Percentiles rank a stretch among this genome's conserved stretches.
Evolutionary conservation across 2,329 filamentous ascomycete genomes (phyloP).

Genomic region (Didymosphaeria variabile): DNA sequence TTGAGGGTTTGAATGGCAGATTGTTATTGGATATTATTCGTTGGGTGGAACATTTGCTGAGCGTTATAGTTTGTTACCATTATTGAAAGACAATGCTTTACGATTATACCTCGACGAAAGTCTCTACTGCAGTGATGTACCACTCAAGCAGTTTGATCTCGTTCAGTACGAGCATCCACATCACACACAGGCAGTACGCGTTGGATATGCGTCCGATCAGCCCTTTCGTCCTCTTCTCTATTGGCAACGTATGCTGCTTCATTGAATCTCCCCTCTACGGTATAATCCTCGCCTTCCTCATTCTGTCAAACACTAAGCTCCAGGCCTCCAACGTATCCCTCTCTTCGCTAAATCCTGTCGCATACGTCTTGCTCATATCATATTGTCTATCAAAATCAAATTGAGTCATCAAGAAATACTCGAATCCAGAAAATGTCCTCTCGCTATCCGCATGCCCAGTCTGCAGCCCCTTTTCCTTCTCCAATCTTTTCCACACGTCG

Average conservation of each 20-base stretch:
- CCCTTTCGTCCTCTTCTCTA: too few relatives aligned
- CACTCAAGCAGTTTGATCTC: not conserved
- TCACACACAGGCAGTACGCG: too few relatives aligned
- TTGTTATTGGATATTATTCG: not conserved
- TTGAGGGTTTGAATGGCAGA: not conserved
- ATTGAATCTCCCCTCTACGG: constrained; percentile 30
- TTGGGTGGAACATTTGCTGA: not conserved
- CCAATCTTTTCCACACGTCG: constrained; percentile 33
- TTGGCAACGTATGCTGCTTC: too few relatives aligned
- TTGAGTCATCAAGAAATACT: constrained; percentile 54
- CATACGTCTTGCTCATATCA: constrained; percentile 56
- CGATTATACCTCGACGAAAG: not conserved
- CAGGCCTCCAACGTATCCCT: constrained; percentile 50
- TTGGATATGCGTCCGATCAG: too few relatives aligned
- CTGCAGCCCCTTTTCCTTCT: constrained; percentile 42
- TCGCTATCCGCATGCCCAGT: constrained; percentile 51
- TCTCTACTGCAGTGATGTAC: not conserved
- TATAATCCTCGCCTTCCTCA: constrained; percentile 55
- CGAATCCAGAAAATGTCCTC: constrained; percentile 50
- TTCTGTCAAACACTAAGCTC: constrained; percentile 55
- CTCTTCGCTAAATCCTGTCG: constrained; percentile 55
- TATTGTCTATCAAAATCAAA: constrained; percentile 58
- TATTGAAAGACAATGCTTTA: not conserved
- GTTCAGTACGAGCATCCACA: too few relatives aligned
- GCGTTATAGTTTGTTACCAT: not conserved